phyloP scores from a whole-genome alignment of 2,329 filamentous ascomycete species.

The Verticillium klebahnii region DNA sequence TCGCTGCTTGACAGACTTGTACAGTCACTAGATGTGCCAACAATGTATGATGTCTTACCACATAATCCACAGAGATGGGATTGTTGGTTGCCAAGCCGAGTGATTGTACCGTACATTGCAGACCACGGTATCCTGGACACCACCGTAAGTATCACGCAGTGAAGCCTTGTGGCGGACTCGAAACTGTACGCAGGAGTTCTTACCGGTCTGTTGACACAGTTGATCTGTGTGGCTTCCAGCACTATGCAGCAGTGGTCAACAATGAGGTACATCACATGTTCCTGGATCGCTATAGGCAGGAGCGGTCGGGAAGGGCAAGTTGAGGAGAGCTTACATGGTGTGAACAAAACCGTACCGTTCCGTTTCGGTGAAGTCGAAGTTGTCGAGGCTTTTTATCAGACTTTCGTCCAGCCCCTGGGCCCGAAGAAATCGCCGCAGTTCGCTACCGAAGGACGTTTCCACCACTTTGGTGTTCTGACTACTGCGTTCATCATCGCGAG shows the following conservation, averaged over 20 bases:
- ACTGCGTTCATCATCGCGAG: constrained; percentile 25
- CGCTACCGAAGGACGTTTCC: constrained; percentile 53
- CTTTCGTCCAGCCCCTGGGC: constrained; percentile 61
- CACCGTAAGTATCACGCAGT: constrained; percentile 13
- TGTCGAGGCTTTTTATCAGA: constrained; percentile 63
- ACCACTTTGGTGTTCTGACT: constrained; percentile 19
- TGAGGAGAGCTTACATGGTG: constrained; percentile 59
- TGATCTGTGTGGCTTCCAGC: constrained; percentile 51
- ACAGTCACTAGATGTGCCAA: neutral
- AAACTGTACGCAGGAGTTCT: constrained; percentile 1
- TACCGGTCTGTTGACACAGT: constrained; percentile 37
- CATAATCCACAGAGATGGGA: constrained; percentile 65
- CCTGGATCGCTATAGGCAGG: constrained; percentile 8
- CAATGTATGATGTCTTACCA: constrained; percentile 45
- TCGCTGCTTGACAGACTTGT: neutral
- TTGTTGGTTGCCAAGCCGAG: constrained; percentile 55
- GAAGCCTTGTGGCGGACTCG: constrained; percentile 1
- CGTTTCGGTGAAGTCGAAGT: constrained; percentile 80
- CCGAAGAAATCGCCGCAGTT: constrained; percentile 66
- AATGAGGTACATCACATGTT: neutral
- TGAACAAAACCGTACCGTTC: constrained; percentile 74
- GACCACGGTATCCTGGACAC: constrained; percentile 63
- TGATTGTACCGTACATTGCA: constrained; percentile 60
- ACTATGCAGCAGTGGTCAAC: constrained; percentile 24
- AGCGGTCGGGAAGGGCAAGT: constrained; percentile 1